Base-by-base conservation (phyloP, 1,284 basidiomycete species). In the Trichosporon coremiiforme region DNA sequence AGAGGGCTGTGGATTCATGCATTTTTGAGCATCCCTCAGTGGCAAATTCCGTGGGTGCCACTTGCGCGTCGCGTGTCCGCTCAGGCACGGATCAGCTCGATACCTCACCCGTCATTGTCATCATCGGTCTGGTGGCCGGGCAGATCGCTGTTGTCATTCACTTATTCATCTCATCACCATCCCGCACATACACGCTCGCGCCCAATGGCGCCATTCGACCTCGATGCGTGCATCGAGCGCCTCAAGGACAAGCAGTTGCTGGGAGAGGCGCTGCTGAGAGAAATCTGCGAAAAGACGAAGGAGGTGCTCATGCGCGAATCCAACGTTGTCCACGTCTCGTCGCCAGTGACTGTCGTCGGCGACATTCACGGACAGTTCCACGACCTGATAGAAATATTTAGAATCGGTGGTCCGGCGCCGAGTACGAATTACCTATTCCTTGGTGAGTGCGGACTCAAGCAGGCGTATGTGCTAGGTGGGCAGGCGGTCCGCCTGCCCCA, bases 351-450 rank as follows among this genome's bases (percentile, higher is more conserved):
- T 0, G 97, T 99, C 36, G 96, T 99, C 35, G 97, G 97, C 68
- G 97, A 99, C 82, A 99, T 99, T 68, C 96, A 99, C 84, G 96
- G 80, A 17, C 96, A 99, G 88, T 99, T 99, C 85, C 97, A 99
- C 86, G 97, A 99, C 86, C 88, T 99, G 76, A 92, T 99, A 81
- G 96, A 99, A 85, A 98, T 99, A 81, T 99, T 99, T 79, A 89
- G 95, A 65, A 99, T 99, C 87, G 96, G 97, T 65, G 96, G 96
- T 45, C 94, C 94, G 78, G 93, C 94, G 2, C 96, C 96, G 2
- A 88, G 95, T 79, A 99, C 96, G 38, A 99, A 99, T 83, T 99
- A 99, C 84, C 89, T 99, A 74, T 98, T 98, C 81, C 89, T 97
- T 47, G 95, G 94, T 94, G 78, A 75, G 90, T 86, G 66, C 33